Conservation (phyloP, 108 stramenopile genomes). For the Pelagomonas calceolata region DNA sequence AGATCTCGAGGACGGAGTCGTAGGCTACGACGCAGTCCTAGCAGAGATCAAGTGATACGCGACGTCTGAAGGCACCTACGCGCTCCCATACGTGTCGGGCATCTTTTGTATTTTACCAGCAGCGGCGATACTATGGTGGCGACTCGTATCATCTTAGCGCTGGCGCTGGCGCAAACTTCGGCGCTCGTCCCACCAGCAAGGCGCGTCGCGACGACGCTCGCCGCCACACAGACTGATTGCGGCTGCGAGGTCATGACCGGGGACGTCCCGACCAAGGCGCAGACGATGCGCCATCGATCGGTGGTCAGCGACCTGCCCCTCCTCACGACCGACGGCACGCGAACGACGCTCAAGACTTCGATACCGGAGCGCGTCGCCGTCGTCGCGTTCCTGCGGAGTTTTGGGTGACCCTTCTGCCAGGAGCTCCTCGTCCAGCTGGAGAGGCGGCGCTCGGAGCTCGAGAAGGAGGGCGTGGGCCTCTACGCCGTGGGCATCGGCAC, state of each 20-base stretch:
- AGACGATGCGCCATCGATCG: background rate
- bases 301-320: background rate
- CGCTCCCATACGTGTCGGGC: too few species aligned
- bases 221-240: too few species aligned
- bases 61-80: too few species aligned
- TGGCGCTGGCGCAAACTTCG: too few species aligned
- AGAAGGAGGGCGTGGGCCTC: background rate
- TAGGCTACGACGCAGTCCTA: too few species aligned
- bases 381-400: background rate
- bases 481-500: background rate
- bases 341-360: background rate
- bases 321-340: background rate
- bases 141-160: too few species aligned
- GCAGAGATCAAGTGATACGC: too few species aligned
- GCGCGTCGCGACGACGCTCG: too few species aligned
- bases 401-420: constrained; percentile 1
- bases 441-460: background rate
- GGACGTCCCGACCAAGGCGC: background rate
- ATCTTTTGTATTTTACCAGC: too few species aligned
- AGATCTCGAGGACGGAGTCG: too few species aligned
- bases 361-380: background rate
- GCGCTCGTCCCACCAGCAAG: too few species aligned
- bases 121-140: too few species aligned
- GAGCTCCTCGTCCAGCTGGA: background rate
- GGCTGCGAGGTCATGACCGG: background rate